Base-by-base conservation (phyloP, 2,329 filamentous ascomycete species). In the Sclerotinia glacialis region DNA sequence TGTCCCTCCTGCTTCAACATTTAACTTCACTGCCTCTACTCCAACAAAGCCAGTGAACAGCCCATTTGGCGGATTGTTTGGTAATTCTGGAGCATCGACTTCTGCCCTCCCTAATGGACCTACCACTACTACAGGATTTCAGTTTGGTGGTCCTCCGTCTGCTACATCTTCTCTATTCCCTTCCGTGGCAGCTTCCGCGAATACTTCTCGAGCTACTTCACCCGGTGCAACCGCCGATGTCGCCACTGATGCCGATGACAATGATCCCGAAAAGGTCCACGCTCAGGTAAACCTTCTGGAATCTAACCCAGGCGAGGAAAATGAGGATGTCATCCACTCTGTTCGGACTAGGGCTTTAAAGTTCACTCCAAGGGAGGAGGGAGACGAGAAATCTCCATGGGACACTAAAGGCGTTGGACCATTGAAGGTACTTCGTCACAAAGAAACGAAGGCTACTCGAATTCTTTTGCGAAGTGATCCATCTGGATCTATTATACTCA, bases 401-500 rank as follows among this genome's bases (percentile, higher is more conserved):
- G 80, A 83, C 40, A 86, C 83, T 0, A 85, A 89, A 76, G 92
- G 91, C 54, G 80, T 91, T 9, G 92, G 92, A 0, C 83, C 86
- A 14, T 79, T 93, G 63, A 88, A 90, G 49, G 76, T 96, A 18
- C 81, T 96, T 69, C 89, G 89, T 77, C 84, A 94, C 79, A 90
- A 91, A 76, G 82, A 83, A 21, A 91, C 87, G 0, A 86, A 85
- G 26, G 82, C 83, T 37, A 84, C 88, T 5, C 86, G 92, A 50
- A 79, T 95, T 55, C 79, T 96, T 26, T 79, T 93, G 69, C 86
- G 92, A 60, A 86, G 86, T n/a, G 89, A 93, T 70, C 90, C 91
- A 0, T 84, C 87, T 69, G 92, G 92, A 21, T 85, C 89, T 49
- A 81, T 94, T 56, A 84, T 89, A 4, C 79, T 96, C 73, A 96